Conservation (phyloP, 306 rosid species). For the Dryas drummondii region DNA sequence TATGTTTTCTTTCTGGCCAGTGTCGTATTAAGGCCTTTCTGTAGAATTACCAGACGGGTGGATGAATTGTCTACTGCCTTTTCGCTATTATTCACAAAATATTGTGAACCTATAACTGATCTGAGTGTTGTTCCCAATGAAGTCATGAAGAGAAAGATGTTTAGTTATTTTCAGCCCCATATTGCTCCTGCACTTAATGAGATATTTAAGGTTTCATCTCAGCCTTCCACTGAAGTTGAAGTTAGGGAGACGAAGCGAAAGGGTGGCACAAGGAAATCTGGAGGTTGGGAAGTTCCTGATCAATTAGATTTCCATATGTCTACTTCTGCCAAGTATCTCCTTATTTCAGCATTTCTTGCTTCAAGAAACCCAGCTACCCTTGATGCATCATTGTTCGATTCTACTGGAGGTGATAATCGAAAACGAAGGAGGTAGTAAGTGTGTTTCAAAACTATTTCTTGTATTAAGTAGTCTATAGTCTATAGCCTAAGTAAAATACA, state of each 20-base stretch:
- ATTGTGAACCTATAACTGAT: slow-evolving; percentile 62
- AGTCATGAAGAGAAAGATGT: slow-evolving; percentile 63
- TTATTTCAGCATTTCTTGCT: slow-evolving; percentile 94
- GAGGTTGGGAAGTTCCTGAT: slow-evolving; percentile 42
- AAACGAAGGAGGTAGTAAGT: slow-evolving; percentile 85
- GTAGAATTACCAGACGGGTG: slow-evolving; percentile 66
- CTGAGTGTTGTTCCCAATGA: slow-evolving; percentile 53
- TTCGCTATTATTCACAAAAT: slow-evolving; percentile 58
- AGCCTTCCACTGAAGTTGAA: slow-evolving; percentile 44
- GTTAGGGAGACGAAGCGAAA: slow-evolving; percentile 50
- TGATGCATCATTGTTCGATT: slow-evolving; percentile 90
- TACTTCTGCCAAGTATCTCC: slow-evolving; percentile 86
- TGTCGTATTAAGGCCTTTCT: slow-evolving; percentile 62
- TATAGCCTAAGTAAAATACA: background rate
- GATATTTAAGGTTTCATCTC: slow-evolving; percentile 63
- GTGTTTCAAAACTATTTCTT: slow-evolving; percentile 15
- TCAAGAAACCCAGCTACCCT: slow-evolving; percentile 97
- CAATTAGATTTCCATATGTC: slow-evolving; percentile 78
- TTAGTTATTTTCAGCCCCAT: slow-evolving; percentile 54
- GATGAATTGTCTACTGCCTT: slow-evolving; percentile 65
- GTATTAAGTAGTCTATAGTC: background rate
- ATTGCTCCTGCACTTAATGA: slow-evolving; percentile 70
- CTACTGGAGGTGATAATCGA: slow-evolving; percentile 74
- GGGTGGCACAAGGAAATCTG: slow-evolving; percentile 44
- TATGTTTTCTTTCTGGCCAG: slow-evolving; percentile 44